A percentile compares a stretch with the other conserved stretches of the same genome.
These are phyloP conservation scores for Aspergillus oerlinghausenensis DNA, from an alignment of 2,329 filamentous ascomycete genomes.

Conservation along the genomic window DNA sequence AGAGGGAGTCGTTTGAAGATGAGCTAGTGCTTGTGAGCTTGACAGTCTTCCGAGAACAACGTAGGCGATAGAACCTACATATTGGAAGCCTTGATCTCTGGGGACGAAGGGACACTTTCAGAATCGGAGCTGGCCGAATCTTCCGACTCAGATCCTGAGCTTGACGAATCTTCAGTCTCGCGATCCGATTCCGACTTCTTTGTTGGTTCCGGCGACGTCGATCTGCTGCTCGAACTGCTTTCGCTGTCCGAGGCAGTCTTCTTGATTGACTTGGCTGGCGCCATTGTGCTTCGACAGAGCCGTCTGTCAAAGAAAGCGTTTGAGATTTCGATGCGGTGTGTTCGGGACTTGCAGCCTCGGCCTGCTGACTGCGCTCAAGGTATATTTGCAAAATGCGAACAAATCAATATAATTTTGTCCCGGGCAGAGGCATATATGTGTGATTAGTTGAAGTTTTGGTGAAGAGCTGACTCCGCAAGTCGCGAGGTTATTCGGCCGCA, in stretches of 20 bases:
- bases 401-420: neutral
- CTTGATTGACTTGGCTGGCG: slow-evolving; percentile 7
- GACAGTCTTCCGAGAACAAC: neutral
- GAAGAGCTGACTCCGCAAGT: slow-evolving; percentile 1
- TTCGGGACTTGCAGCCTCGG: neutral
- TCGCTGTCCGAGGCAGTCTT: slow-evolving; percentile 17
- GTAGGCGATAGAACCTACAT: neutral
- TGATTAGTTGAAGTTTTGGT: neutral
- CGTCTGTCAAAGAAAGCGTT: neutral
- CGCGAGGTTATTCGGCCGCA: slow-evolving; percentile 6
- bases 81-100: slow-evolving; percentile 10
- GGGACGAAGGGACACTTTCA: neutral
- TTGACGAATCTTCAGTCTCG: slow-evolving; percentile 14
- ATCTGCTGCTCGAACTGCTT: slow-evolving; percentile 24
- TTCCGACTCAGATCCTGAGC: slow-evolving; percentile 16
- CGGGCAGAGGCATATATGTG: neutral
- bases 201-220: slow-evolving; percentile 21
- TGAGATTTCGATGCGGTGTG: slow-evolving; percentile 9
- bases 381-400: neutral
- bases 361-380: neutral
- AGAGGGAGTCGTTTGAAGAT: slow-evolving; percentile 13
- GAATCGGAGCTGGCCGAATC: slow-evolving; percentile 13
- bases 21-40: slow-evolving; percentile 3
- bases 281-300: slow-evolving; percentile 15
- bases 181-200: slow-evolving; percentile 18